A percentile compares a stretch with the other conserved stretches of the same genome.
These are phyloP conservation scores for Apophysomyces ossiformis DNA, from an alignment of 371 early-diverging fungal genomes.

Conservation along the genomic window DNA sequence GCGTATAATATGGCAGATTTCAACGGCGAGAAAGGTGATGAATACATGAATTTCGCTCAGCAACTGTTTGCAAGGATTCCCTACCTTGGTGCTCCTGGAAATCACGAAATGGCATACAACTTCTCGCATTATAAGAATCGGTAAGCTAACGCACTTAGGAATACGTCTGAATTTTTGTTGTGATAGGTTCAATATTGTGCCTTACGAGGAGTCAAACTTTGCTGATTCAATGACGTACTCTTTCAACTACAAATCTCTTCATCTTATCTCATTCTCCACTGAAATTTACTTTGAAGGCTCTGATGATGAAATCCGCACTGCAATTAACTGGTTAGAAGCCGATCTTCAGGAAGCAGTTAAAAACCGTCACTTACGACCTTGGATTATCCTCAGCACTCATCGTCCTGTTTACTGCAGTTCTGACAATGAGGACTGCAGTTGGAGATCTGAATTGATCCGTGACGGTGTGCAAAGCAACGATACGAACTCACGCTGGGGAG, in stretches of 20 bases:
- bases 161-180: not conserved
- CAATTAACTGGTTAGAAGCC: slow-evolving; percentile 45
- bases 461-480: slow-evolving; percentile 21
- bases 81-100: slow-evolving; percentile 48
- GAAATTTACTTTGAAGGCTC: slow-evolving; percentile 44
- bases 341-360: slow-evolving; percentile 42
- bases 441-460: slow-evolving; percentile 32
- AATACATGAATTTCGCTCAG: slow-evolving; percentile 50
- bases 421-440: slow-evolving; percentile 30
- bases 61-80: slow-evolving; percentile 42
- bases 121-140: slow-evolving; percentile 51
- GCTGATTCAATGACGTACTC: slow-evolving; percentile 43
- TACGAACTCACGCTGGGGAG: slow-evolving; percentile 20
- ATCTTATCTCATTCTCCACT: slow-evolving; percentile 49
- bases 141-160: slow-evolving; percentile 11
- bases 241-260: slow-evolving; percentile 48
- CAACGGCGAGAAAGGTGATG: slow-evolving; percentile 50
- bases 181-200: slow-evolving; percentile 38
- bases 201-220: slow-evolving; percentile 41
- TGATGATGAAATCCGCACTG: slow-evolving; percentile 30
- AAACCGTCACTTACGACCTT: slow-evolving; percentile 35
- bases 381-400: slow-evolving; percentile 49
- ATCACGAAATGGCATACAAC: slow-evolving; percentile 51
- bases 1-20: slow-evolving; percentile 51
- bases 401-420: slow-evolving; percentile 45